Percentiles rank a stretch among this genome's conserved stretches.
These are phyloP conservation scores for Herpotrichia juniperi DNA, from an alignment of 2,329 filamentous ascomycete species.

Conservation along the genomic window DNA sequence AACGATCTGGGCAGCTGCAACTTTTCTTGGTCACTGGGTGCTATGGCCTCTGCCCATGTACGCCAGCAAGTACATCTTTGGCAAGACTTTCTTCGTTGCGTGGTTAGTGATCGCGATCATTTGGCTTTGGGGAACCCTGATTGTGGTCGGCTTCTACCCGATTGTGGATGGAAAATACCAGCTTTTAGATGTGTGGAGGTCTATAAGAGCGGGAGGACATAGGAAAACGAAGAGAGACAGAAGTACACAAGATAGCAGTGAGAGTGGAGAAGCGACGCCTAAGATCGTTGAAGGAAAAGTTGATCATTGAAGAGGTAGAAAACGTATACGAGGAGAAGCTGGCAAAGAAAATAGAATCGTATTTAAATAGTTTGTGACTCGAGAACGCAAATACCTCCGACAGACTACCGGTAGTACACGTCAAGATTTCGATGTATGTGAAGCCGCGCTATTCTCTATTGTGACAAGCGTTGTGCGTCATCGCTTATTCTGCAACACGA, in stretches of 20 bases:
- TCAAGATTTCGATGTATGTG: too few species aligned
- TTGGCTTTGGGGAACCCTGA: constrained; percentile 60
- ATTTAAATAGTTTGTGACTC: too few species aligned
- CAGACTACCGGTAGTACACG: too few species aligned
- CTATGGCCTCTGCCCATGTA: constrained; percentile 64
- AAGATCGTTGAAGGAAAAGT: not conserved
- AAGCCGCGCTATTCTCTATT: too few species aligned
- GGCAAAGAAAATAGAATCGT: too few species aligned
- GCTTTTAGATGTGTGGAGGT: constrained; percentile 26
- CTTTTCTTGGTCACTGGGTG: constrained; percentile 61
- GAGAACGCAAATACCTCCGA: too few species aligned
- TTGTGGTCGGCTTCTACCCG: constrained; percentile 58
- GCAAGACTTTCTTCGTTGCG: constrained; percentile 55
- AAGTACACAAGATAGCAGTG: not conserved
- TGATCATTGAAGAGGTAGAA: not conserved
- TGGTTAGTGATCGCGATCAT: constrained; percentile 60
- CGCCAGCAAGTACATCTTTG: constrained; percentile 57
- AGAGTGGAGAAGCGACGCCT: constrained; percentile 9
- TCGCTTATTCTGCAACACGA: too few species aligned
- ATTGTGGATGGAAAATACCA: constrained; percentile 55
- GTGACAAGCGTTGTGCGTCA: too few species aligned
- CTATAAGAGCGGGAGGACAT: constrained; percentile 7
- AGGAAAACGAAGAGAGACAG: not conserved
- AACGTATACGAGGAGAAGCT: too few species aligned
- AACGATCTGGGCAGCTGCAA: constrained; percentile 55